Evolutionary conservation across 192 early-diverging fungal species (phyloP).

Genomic region (Umbelopsis isabellina): DNA sequence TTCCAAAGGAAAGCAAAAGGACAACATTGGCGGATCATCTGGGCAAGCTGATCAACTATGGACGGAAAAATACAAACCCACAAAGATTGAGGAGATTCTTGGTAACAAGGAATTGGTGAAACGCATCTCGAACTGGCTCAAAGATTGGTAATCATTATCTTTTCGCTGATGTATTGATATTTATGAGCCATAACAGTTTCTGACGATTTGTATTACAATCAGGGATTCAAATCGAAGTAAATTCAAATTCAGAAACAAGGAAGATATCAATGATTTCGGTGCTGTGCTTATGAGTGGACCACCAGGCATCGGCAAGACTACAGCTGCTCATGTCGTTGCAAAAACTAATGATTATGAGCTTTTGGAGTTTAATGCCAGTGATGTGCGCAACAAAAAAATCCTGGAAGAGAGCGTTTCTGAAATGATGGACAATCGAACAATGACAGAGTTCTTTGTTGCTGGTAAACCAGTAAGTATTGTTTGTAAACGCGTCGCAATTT

Average conservation of each 20-base stretch:
- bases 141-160: slow-evolving; percentile 67
- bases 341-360: slow-evolving; percentile 78
- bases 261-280: slow-evolving; percentile 53
- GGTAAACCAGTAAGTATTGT: slow-evolving; percentile 4
- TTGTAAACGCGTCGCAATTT: not conserved
- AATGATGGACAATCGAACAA: slow-evolving; percentile 60
- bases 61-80: slow-evolving; percentile 95
- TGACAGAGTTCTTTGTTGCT: slow-evolving; percentile 55
- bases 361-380: slow-evolving; percentile 97
- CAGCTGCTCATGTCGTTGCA: slow-evolving; percentile 89
- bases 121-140: slow-evolving; percentile 75
- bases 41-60: slow-evolving; percentile 60
- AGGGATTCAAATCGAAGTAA: not conserved
- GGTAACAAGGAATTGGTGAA: slow-evolving; percentile 82
- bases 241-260: slow-evolving; percentile 51
- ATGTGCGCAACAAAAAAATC: slow-evolving; percentile 86
- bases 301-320: slow-evolving; percentile 98
- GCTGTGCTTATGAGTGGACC: slow-evolving; percentile 91
- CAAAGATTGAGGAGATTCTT: slow-evolving; percentile 75
- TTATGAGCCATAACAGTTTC: not conserved
- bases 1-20: slow-evolving; percentile 40
- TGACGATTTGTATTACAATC: not conserved
- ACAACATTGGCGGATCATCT: not conserved
- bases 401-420: slow-evolving; percentile 65
- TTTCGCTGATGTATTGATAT: not conserved